A percentile compares a stretch with the other conserved stretches of the same genome.
Evolutionary conservation across 352 stramenopile species (phyloP).

Genomic region (Pythium coloratum): DNA sequence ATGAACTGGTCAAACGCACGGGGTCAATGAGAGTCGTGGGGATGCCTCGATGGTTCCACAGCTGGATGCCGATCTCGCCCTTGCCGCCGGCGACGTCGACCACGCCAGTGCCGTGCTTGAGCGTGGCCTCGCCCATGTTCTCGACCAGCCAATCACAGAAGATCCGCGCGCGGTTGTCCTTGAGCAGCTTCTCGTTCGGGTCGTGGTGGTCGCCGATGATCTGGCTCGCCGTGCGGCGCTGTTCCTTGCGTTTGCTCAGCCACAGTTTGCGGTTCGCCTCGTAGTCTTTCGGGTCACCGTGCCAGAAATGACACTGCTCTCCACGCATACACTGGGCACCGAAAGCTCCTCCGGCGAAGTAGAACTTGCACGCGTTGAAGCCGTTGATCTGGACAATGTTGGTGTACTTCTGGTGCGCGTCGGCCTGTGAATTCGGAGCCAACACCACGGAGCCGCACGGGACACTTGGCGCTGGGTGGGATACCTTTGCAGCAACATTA

Average conservation of each 20-base stretch:
- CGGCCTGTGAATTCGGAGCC: slow-evolving; percentile 51
- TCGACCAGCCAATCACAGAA: slow-evolving; percentile 85
- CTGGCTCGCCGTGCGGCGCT: slow-evolving; percentile 53
- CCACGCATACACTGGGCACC: slow-evolving; percentile 67
- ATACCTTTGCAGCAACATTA: background rate
- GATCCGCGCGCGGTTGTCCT: slow-evolving; percentile 69
- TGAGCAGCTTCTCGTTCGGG: slow-evolving; percentile 68
- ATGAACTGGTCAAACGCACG: slow-evolving; percentile 32
- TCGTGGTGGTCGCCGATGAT: slow-evolving; percentile 61
- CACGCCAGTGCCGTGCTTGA: slow-evolving; percentile 64
- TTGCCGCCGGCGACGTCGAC: slow-evolving; percentile 89
- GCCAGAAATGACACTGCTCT: slow-evolving; percentile 78
- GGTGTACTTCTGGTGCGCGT: slow-evolving; percentile 63
- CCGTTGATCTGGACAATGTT: slow-evolving; percentile 81
- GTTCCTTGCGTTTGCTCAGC: slow-evolving; percentile 62
- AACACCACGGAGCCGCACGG: slow-evolving; percentile 42
- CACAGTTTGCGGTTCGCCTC: slow-evolving; percentile 62
- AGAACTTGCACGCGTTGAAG: slow-evolving; percentile 86
- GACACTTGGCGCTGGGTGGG: background rate
- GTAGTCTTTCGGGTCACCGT: slow-evolving; percentile 62
- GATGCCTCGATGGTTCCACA: slow-evolving; percentile 79
- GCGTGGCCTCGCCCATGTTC: slow-evolving; percentile 39
- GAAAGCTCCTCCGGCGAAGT: slow-evolving; percentile 64
- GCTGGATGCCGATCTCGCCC: slow-evolving; percentile 83
- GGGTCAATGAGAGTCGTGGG: slow-evolving; percentile 84